Percentiles rank a stretch among this genome's conserved stretches.
These are phyloP conservation scores for Forsythia suspensa DNA, from an alignment of 257 asterid species.

Conservation along the genomic window DNA sequence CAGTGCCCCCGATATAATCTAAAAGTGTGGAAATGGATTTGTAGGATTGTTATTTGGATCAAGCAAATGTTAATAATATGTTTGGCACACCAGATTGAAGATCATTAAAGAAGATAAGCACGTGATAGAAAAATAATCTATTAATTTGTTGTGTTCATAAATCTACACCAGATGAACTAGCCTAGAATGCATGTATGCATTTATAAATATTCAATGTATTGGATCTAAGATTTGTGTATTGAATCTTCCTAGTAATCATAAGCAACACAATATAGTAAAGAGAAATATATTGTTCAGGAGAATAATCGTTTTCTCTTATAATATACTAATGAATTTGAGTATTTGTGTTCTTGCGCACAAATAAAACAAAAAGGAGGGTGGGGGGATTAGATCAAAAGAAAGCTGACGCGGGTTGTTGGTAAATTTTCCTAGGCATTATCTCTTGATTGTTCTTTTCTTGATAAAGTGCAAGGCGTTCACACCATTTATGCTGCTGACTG, in stretches of 20 bases:
- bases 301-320: too few relatives aligned
- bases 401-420: background rate
- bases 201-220: too few relatives aligned
- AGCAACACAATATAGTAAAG: too few relatives aligned
- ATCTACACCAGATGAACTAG: too few relatives aligned
- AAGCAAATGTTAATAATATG: background rate
- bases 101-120: background rate
- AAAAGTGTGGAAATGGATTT: background rate
- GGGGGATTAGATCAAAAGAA: background rate
- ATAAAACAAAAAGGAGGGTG: background rate
- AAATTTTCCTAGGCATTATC: background rate
- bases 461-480: background rate
- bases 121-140: background rate
- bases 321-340: too few relatives aligned
- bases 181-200: too few relatives aligned
- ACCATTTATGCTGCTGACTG: constrained; percentile 2
- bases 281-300: too few relatives aligned
- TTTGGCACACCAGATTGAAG: background rate
- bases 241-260: too few relatives aligned
- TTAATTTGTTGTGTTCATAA: too few relatives aligned
- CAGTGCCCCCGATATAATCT: background rate
- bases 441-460: background rate
- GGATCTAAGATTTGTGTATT: too few relatives aligned
- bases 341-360: background rate
- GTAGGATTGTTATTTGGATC: background rate